Evolutionary conservation across 78 protist species (phyloP), one percentile per base, ranked within the genome.

Genomic region (Planoprotostelium fungivorum): DNA sequence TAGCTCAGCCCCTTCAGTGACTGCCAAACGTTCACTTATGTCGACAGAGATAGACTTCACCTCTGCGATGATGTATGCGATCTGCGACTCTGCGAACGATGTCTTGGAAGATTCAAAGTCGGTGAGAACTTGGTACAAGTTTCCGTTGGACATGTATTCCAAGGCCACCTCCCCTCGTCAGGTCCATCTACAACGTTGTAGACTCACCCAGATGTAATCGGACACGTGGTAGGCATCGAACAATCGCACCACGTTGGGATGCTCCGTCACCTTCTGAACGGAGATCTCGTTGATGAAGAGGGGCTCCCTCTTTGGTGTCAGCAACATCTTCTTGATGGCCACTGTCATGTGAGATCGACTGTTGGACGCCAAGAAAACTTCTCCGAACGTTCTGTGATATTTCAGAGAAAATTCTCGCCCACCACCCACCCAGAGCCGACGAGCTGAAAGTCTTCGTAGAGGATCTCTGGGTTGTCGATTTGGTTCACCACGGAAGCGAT

Each of bases 271-370:
- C 84, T 89, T 88, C 96, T 91, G 90, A 90, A 94, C 91, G 10
- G 91, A 91, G 86, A 94, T 94, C 84, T 94, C 96, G 35, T 89
- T 92, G 89, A 90, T 87, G 0, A 94, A 90, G 1, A 94, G 92
- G 84, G 89, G 88, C 0, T 87, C 87, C 31, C 86, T 91, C 38
- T 94, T 93, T 1, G 94, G 91, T 35, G 88, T 94, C 23, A 94
- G 38, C 37, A 90, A 86, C 96, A 94, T 94, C 63, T 92, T 92
- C 36, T 94, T 94, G 91, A 94, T 92, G 83, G 96, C 96, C 31
- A 94, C 89, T 28, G 92, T 91, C 37, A 34, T 88, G 36, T 88
- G 88, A 84, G 91, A 89, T 29, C 83, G 10, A 0, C 86, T 38
- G 93, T 89, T 84, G 0, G 83, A 38, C 1, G 95, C 94, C 31